phyloP scores from a whole-genome alignment of 371 early-diverging fungal species.

The Hamiltosporidium tvaerminnensis region DNA sequence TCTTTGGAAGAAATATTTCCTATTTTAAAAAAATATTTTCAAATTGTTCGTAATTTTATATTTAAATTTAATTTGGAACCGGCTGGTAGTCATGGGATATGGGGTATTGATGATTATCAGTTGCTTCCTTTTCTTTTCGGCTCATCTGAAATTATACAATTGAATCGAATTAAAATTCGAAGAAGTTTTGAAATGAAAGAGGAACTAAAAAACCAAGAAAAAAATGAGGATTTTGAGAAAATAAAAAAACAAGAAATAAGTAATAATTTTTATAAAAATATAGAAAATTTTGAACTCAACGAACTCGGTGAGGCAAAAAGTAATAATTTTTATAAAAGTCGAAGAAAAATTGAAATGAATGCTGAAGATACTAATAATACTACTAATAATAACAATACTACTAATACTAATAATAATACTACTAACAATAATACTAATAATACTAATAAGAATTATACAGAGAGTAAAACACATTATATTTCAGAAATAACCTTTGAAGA shows the following conservation, averaged over 20 bases:
- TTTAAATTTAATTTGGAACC: conserved; percentile 83
- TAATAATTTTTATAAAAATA: too few species aligned
- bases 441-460: background rate
- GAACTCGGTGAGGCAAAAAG: too few species aligned
- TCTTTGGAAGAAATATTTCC: conserved; percentile 16
- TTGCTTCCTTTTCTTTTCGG: conserved; percentile 88
- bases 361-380: too few species aligned
- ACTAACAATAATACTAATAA: background rate
- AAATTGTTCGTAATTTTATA: conserved; percentile 69
- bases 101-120: conserved; percentile 95
- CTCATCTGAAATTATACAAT: background rate
- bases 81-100: conserved; percentile 92
- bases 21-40: conserved; percentile 71
- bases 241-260: too few species aligned
- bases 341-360: too few species aligned
- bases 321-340: too few species aligned
- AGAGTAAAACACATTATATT: background rate
- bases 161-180: too few species aligned
- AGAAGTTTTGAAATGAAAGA: too few species aligned
- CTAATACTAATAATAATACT: background rate
- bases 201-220: too few species aligned
- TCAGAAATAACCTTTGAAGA: background rate
- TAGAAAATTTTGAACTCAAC: too few species aligned
- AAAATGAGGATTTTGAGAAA: too few species aligned
- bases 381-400: too few species aligned